Evolutionary conservation across 257 asterid species (phyloP), one percentile per base, ranked within the genome.

Genomic region (Rauvolfia tetraphylla): DNA sequence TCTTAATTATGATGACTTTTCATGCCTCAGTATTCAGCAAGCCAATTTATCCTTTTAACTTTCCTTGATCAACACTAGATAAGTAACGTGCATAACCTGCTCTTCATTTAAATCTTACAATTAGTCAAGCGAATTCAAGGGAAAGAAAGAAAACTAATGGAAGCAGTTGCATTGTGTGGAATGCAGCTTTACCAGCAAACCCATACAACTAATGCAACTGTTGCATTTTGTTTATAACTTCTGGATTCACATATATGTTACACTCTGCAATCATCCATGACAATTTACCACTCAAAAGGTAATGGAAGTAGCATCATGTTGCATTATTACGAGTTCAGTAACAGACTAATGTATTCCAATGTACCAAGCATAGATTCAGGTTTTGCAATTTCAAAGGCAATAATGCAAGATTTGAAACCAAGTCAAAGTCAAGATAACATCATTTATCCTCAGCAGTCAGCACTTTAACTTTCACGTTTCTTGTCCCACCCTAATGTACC

Each of bases 51-150:
- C 33, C 48, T 22, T n/a, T 39, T 67, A 67, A 38, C 49, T 14
- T 38, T 8, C 49, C 49, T 66, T 36, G 31, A 38, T 29, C 42
- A 38, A 66, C 17, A 23, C 31, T 56, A 56, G 63, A 56, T 23
- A 56, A 56, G 59, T 3, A n/a, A 56, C 8, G 18, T 29, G 22
- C 36, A 29, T 29, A 61, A 27, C 67, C 38, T 59, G 20, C 9
- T 67, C 48, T 67, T 38, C 72, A 67, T 20, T 49, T 36, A 67
- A 67, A 38, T 38, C 22, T 23, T 67, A 44, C 51, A 22, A 49
- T n/a, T 36, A 22, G 18, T 38, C 74, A 70, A 44, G 74, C 15
- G 25, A 70, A 46, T 70, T 70, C 15, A 44, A 70, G 58, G 38
- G 31, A 9, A 67, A 66, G 51, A 67, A 53, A 38, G 7, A 38